Evolutionary conservation across 1,284 basidiomycete species (phyloP), one percentile per base, ranked within the genome.

Genomic region (Naganishia sp.): DNA sequence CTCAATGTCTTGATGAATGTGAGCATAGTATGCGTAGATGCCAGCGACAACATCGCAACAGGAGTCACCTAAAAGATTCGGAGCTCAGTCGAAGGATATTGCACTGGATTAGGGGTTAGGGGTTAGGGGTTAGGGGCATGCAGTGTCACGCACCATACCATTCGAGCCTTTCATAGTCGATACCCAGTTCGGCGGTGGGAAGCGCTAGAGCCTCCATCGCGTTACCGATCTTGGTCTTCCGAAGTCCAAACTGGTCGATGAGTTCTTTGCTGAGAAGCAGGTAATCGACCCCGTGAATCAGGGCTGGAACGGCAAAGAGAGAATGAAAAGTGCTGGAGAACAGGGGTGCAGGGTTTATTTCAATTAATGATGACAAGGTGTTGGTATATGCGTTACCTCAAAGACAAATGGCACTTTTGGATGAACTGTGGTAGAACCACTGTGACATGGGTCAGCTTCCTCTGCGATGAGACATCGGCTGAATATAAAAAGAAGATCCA

Each of bases 11-110:
- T 52, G 33, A 25, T 39, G 48, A 28, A 42, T 21, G 18, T 61
- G 48, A n/a, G 49, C 36, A 18, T 61, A 52, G 48, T 43, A 61
- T 39, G 23, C 59, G 48, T 61, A 61, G 48, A 61, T 61, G 25
- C 33, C 59, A 10, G 59, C 59, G 21, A 42, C 48, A 52, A 61
- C 33, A 42, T 50, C 42, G 48, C 59, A 61, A 44, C 46, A 42
- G 10, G 59, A 61, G 25, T 61, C 59, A 7, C 59, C 59, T 61
- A 6, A 5, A 7, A 43, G 10, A 36, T 10, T 16, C 2, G 2
- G 10, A 33, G 6, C 21, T 23, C 9, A 11, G 33, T 11, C 3
- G 23, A 7, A n/a, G 59, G 13, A 25, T 23, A 15, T 44, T 5
- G 44, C 21, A 6, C 21, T 21, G 21, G 21, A 21, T 21, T 21